Evolutionary conservation across 805 yeast genomes (phyloP).

Genomic region (Kluyveromyces dobzhanskii): DNA sequence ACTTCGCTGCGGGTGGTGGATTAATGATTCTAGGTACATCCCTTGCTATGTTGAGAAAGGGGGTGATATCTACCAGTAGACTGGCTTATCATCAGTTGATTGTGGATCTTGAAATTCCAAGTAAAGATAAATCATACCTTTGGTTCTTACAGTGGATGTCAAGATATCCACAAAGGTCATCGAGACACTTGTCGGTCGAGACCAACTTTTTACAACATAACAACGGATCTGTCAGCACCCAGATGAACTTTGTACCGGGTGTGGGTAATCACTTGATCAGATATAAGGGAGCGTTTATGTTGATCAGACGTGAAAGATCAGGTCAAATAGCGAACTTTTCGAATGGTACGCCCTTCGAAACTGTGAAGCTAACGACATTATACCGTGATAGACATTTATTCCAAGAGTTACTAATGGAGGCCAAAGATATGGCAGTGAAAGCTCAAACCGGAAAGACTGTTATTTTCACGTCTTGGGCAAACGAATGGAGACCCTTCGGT

Average conservation of each 20-base stretch:
- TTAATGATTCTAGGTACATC: conserved; percentile 91
- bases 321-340: conserved; percentile 83
- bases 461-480: conserved; percentile 90
- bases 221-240: conserved; percentile 83
- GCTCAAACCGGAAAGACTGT: conserved; percentile 91
- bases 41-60: conserved; percentile 67
- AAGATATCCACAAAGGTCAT: conserved; percentile 59
- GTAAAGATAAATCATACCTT: conserved; percentile 83
- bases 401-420: conserved; percentile 66
- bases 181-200: conserved; percentile 84
- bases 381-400: conserved; percentile 73
- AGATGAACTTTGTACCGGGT: conserved; percentile 89
- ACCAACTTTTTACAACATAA: conserved; percentile 83
- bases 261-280: conserved; percentile 88
- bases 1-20: conserved; percentile 98
- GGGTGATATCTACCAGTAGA: conserved; percentile 51
- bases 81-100: conserved; percentile 74
- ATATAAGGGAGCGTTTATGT: conserved; percentile 81
- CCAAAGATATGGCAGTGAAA: conserved; percentile 72
- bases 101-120: conserved; percentile 88
- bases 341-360: conserved; percentile 90
- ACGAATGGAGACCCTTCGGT: conserved; percentile 98
- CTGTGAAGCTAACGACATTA: conserved; percentile 86
- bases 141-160: conserved; percentile 99
- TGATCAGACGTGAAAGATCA: conserved; percentile 83